A percentile compares a stretch with the other conserved stretches of the same genome.
Evolutionary conservation across 2,329 filamentous ascomycete species (phyloP).

Genomic region (Microdochium trichocladiopsis): DNA sequence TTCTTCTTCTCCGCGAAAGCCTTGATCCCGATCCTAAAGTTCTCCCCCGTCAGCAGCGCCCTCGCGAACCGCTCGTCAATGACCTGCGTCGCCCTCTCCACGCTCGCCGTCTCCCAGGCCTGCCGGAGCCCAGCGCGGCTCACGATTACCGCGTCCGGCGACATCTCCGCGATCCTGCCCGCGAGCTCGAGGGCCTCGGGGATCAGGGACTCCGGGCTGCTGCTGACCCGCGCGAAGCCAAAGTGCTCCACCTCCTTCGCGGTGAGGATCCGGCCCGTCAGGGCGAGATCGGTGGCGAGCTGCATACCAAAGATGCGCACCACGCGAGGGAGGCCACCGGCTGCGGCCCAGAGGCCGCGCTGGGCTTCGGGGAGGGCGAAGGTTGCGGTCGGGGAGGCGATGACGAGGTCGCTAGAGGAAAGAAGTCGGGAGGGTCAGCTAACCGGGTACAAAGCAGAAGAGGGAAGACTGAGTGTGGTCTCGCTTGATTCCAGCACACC

Average conservation of each 20-base stretch:
- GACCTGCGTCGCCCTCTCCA: slow-evolving; percentile 29
- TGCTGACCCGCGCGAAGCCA: slow-evolving; percentile 30
- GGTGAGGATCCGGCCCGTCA: slow-evolving; percentile 36
- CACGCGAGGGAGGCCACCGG: slow-evolving; percentile 42
- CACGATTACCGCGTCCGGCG: slow-evolving; percentile 29
- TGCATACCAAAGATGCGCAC: slow-evolving; percentile 40
- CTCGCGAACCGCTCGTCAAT: slow-evolving; percentile 32
- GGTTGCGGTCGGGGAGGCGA: slow-evolving; percentile 40
- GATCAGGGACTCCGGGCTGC: slow-evolving; percentile 23
- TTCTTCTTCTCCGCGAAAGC: slow-evolving; percentile 44
- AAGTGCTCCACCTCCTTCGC: slow-evolving; percentile 34
- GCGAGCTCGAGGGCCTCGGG: slow-evolving; percentile 27
- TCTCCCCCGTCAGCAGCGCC: slow-evolving; percentile 32
- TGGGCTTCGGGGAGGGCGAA: slow-evolving; percentile 48
- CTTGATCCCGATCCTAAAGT: slow-evolving; percentile 38
- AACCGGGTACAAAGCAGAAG: too few relatives aligned
- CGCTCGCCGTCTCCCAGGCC: slow-evolving; percentile 30
- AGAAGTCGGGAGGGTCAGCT: too few relatives aligned
- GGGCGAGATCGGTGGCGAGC: slow-evolving; percentile 38
- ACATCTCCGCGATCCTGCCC: slow-evolving; percentile 22
- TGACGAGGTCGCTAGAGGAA: slow-evolving; percentile 36
- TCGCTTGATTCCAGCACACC: too few relatives aligned
- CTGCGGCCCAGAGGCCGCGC: slow-evolving; percentile 45
- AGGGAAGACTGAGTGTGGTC: too few relatives aligned
- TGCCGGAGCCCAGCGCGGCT: slow-evolving; percentile 29